Base-by-base conservation (phyloP, 148 eudicot species). In the Cornus controversa region DNA sequence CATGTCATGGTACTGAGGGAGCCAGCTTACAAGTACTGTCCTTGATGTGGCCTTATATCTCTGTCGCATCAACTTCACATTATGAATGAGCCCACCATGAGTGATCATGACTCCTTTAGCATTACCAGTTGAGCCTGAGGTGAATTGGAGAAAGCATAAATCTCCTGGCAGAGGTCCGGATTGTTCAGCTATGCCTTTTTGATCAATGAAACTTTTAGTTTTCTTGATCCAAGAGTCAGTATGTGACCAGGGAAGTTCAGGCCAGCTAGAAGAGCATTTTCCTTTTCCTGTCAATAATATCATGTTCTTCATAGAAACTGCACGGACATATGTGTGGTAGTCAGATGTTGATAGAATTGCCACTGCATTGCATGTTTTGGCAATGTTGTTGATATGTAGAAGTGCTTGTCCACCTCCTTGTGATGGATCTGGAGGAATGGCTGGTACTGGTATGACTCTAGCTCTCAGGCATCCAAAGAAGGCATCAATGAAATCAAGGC, bases 81-180 rank as follows among this genome's bases (percentile, higher is more conserved):
- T 60, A 60, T 60, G 64, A 60, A 60, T 60, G 23, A 60, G 25
- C 64, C 64, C 64, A 22, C 64, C 64, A 60, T 60, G 64, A 60
- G 64, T 60, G 18, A 60, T 60, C 64, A 60, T 60, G 22, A 60
- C 64, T 60, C 64, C 64, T 60, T 60, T 60, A 1, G 64, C 64
- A 60, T 60, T 20, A n/a, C 64, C 64, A 20, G 64, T 60, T 60
- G 64, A 60, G 20, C 64, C 64, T 5, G 64, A 60, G 1, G 64
- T 60, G 25, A 18, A 60, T n/a, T 60, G 64, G 2, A 60, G 10
- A 60, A 60, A 60, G 24, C 64, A 60, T 60, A n/a, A 60, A 18
- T 60, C 64, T 6, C 20, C 64, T 60, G 64, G 64, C 23, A n/a
- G 64, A 60, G 25, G 64, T 22, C 5, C 10, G 24, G 64, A 60